Evolutionary conservation across 129 eudicot genomes (phyloP).

Genomic region (Cynara cardunculus): DNA sequence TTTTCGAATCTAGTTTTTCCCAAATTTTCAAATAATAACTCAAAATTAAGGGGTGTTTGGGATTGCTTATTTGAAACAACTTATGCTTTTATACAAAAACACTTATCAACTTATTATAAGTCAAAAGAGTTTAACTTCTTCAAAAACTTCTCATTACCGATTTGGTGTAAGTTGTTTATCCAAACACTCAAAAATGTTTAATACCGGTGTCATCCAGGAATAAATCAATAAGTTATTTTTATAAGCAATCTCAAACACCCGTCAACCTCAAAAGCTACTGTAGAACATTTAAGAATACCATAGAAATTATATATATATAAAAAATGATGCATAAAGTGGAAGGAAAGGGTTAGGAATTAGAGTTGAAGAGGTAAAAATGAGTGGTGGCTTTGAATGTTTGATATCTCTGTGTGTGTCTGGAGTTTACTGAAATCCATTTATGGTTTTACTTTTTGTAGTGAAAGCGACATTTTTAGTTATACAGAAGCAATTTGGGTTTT

Average conservation of each 20-base stretch:
- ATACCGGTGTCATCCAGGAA: too few relatives aligned
- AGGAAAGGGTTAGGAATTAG: neutral
- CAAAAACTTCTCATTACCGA: too few relatives aligned
- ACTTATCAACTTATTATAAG: too few relatives aligned
- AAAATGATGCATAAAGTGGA: neutral
- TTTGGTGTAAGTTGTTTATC: too few relatives aligned
- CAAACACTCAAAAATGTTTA: too few relatives aligned
- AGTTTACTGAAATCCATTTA: neutral
- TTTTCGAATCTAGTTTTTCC: neutral
- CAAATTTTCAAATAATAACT: neutral
- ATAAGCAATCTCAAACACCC: too few relatives aligned
- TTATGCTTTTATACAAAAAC: too few relatives aligned
- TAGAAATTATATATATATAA: too few relatives aligned
- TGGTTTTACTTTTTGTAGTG: neutral
- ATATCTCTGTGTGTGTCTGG: neutral
- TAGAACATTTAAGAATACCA: neutral
- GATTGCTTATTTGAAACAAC: too few relatives aligned
- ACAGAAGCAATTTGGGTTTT: neutral
- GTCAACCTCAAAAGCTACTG: neutral
- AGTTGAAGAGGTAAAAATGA: neutral
- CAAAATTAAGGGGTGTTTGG: too few relatives aligned
- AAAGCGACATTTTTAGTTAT: neutral
- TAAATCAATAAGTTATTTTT: too few relatives aligned
- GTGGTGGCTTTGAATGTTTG: neutral
- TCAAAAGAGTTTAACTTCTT: too few relatives aligned